A percentile compares a stretch with the other conserved stretches of the same genome.
Conservation (phyloP, 208 protist genomes). For the Naegleria gruberi region DNA sequence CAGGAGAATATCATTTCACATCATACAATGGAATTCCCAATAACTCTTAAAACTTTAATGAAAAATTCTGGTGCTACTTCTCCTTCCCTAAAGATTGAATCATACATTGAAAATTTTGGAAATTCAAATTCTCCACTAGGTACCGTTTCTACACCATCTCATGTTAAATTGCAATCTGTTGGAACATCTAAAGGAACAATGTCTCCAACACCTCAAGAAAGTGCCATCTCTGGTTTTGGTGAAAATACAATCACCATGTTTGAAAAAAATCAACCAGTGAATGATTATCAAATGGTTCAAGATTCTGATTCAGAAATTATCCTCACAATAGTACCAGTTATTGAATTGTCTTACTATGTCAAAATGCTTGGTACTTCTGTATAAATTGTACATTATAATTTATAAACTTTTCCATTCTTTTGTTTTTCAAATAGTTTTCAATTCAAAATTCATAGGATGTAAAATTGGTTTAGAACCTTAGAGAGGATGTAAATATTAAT, state of each 20-base stretch:
- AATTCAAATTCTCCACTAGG: no score
- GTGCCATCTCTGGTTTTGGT: not conserved
- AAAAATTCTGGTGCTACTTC: not conserved
- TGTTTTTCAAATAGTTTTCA: no score
- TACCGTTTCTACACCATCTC: not conserved
- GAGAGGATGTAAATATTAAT: no score
- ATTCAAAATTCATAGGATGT: no score
- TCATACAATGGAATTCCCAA: not conserved
- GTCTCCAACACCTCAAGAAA: not conserved
- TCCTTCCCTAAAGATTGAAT: not conserved
- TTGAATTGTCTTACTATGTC: not conserved
- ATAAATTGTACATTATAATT: no score
- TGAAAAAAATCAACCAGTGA: not conserved
- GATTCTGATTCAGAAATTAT: not conserved
- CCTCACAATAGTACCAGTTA: not conserved
- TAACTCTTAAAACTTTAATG: not conserved
- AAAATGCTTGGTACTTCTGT: not conserved
- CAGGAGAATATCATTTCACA: not conserved
- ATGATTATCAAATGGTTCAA: not conserved
- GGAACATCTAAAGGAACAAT: not conserved
- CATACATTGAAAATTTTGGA: no score
- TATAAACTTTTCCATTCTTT: no score
- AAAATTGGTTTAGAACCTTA: no score
- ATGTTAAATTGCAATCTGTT: not conserved
- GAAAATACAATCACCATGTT: not conserved